Conservation (phyloP, 2,329 filamentous ascomycete species). For the Ceratocystis harringtonii region DNA sequence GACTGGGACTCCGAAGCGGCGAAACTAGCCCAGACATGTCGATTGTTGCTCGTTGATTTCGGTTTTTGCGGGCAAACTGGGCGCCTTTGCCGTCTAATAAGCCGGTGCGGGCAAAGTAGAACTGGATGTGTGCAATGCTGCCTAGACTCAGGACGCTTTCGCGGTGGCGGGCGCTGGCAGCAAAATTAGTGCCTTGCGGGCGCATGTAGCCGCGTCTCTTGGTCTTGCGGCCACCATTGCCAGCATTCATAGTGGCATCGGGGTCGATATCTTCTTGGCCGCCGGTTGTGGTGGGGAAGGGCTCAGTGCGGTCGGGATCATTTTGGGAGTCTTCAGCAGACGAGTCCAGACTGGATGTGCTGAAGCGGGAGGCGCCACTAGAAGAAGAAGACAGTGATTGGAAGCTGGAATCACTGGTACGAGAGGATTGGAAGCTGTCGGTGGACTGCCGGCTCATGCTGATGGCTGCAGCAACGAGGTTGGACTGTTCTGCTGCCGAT, state of each 20-base stretch:
- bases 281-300: constrained; percentile 27
- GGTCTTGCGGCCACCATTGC: neutral
- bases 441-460: constrained; percentile 15
- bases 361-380: neutral
- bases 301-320: constrained; percentile 10
- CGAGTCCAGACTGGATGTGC: neutral
- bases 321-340: neutral
- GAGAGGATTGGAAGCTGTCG: constrained; percentile 15
- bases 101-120: constrained; percentile 93
- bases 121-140: constrained; percentile 92
- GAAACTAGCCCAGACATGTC: constrained; percentile 40
- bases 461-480: constrained; percentile 21
- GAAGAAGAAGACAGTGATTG: neutral
- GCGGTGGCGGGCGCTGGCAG: constrained; percentile 72
- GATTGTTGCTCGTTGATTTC: constrained; percentile 42
- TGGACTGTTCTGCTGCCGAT: constrained; percentile 44
- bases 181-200: constrained; percentile 76
- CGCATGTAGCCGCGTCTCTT: constrained; percentile 67
- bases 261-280: constrained; percentile 32
- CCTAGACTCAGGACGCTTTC: constrained; percentile 94
- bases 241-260: constrained; percentile 1
- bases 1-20: constrained; percentile 20
- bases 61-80: constrained; percentile 60
- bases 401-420: constrained; percentile 9
- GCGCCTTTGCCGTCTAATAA: constrained; percentile 86